Evolutionary conservation across 2,329 filamentous ascomycete genomes (phyloP).

Genomic region (Teratosphaeria zuluensis): DNA sequence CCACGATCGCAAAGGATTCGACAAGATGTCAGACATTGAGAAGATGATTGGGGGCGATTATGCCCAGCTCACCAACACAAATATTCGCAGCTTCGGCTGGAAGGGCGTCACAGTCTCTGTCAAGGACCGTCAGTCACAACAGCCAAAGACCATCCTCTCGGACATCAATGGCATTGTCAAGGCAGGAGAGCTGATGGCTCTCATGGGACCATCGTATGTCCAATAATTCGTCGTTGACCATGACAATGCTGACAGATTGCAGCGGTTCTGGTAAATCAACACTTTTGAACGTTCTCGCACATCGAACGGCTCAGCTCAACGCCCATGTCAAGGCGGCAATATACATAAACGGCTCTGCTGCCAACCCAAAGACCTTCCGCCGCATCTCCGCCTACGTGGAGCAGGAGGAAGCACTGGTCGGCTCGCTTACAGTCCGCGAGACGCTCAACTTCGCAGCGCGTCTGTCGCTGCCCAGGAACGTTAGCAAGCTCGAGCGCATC

Average conservation of each 20-base stretch:
- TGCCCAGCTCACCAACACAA: conserved; percentile 52
- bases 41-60: conserved; percentile 35
- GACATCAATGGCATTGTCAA: conserved; percentile 54
- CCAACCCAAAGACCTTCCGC: conserved; percentile 49
- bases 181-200: conserved; percentile 63
- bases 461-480: conserved; percentile 45
- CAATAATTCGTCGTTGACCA: not conserved
- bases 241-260: conserved; percentile 4
- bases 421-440: conserved; percentile 69
- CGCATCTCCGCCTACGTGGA: conserved; percentile 70
- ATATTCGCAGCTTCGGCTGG: conserved; percentile 58
- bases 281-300: conserved; percentile 68
- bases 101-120: conserved; percentile 58
- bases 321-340: conserved; percentile 45
- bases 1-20: conserved; percentile 24
- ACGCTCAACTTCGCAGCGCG: conserved; percentile 70
- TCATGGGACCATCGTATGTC: conserved; percentile 64
- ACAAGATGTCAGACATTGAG: conserved; percentile 37
- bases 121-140: conserved; percentile 58
- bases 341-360: conserved; percentile 52
- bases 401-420: conserved; percentile 78
- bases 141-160: conserved; percentile 53
- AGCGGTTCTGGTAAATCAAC: conserved; percentile 68
- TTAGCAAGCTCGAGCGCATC: conserved; percentile 49
- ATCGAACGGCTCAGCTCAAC: conserved; percentile 45